These are phyloP conservation scores for Brassica napus DNA, from an alignment of 345 rosid genomes.

Conservation along the genomic window Da-Ae NC_063439.1:28731501-28732000, in stretches of 20 bases:
- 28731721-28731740: constrained; percentile 62
- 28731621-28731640: constrained; percentile 85
- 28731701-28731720: constrained; percentile 45
- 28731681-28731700: constrained; percentile 46
- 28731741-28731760: constrained; percentile 63
- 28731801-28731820: constrained; percentile 69
- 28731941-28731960: constrained; percentile 42
- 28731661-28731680: constrained; percentile 70
- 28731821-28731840: constrained; percentile 48
- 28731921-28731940: no score
- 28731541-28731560: constrained; percentile 71
- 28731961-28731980: constrained; percentile 88
- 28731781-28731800: constrained; percentile 60
- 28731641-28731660: constrained; percentile 80
- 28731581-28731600: constrained; percentile 72
- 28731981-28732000: constrained; percentile 81
- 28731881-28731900: neutral
- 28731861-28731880: neutral
- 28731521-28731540: constrained; percentile 55
- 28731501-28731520: neutral
- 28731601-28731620: constrained; percentile 49
- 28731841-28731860: neutral
- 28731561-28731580: constrained; percentile 96
- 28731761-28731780: constrained; percentile 44
- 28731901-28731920: neutral